Conservation (phyloP, 352 stramenopile species). For the Hyaloperonospora arabidopsidis region DNA sequence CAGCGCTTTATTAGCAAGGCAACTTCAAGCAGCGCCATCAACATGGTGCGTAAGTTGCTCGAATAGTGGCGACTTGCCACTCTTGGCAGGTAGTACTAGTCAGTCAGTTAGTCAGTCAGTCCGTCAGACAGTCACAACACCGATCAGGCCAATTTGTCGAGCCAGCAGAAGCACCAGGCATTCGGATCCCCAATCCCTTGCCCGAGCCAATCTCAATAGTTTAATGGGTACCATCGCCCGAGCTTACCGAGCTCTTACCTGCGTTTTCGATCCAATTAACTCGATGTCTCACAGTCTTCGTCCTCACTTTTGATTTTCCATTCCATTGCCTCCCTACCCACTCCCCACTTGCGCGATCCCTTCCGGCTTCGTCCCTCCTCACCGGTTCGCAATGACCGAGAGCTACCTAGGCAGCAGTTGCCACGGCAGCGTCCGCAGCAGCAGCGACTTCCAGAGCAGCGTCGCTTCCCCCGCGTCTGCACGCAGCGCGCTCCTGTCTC, state of each 20-base stretch:
- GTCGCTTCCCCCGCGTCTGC: conserved; percentile 21
- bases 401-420: conserved; percentile 27
- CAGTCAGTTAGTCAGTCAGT: conserved; percentile 4
- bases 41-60: background rate
- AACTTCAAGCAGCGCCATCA: background rate
- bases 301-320: conserved; percentile 25
- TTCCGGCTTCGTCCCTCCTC: too few relatives aligned
- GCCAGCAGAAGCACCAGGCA: conserved; percentile 30
- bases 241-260: conserved; percentile 8
- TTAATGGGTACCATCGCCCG: background rate
- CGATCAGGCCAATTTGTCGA: conserved; percentile 9
- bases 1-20: too few relatives aligned
- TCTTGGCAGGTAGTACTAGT: background rate
- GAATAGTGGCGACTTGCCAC: conserved; percentile 6
- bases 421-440: conserved; percentile 29
- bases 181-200: conserved; percentile 19
- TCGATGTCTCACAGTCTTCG: conserved; percentile 2
- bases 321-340: background rate
- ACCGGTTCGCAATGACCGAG: too few relatives aligned
- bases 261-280: conserved; percentile 15
- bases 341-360: conserved; percentile 2
- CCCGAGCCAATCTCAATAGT: background rate
- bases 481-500: conserved; percentile 21
- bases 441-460: conserved; percentile 32
- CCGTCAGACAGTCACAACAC: conserved; percentile 6